Conservation (phyloP, 805 yeast species). For the Saccharomycopsis fodiens region DNA sequence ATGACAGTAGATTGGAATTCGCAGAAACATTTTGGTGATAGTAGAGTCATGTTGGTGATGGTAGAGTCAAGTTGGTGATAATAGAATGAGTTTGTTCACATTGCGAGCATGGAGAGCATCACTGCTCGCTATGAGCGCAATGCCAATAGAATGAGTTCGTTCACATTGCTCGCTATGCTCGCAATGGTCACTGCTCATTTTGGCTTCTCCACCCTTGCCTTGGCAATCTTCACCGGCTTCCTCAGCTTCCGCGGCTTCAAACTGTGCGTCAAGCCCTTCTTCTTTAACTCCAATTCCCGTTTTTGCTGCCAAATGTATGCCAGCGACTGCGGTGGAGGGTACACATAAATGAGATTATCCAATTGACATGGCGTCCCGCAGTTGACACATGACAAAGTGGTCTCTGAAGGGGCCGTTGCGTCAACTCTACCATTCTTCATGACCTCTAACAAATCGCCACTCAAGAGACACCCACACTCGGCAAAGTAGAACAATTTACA, state of each 20-base stretch:
- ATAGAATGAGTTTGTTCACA: too few relatives aligned
- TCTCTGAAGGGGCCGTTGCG: background rate
- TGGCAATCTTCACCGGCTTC: constrained; percentile 3
- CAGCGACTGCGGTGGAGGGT: background rate
- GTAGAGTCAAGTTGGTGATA: too few relatives aligned
- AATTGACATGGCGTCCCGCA: constrained; percentile 5
- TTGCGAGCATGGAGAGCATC: too few relatives aligned
- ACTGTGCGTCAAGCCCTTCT: constrained; percentile 6
- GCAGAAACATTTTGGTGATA: too few relatives aligned
- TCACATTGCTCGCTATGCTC: too few relatives aligned
- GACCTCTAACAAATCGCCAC: constrained; percentile 9
- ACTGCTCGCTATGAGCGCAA: too few relatives aligned
- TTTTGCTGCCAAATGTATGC: constrained; percentile 1
- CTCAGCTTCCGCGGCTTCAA: constrained; percentile 3
- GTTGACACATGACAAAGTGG: constrained; percentile 9
- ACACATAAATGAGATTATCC: constrained; percentile 16
- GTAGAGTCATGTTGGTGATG: too few relatives aligned
- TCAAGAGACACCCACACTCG: constrained; percentile 20
- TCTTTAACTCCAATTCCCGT: constrained; percentile 7
- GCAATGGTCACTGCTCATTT: too few relatives aligned
- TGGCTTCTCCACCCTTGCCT: too few relatives aligned
- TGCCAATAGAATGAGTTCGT: too few relatives aligned
- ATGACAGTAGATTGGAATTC: too few relatives aligned
- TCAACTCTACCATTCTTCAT: constrained; percentile 1
- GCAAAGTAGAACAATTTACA: constrained; percentile 19